Percentiles rank a stretch among this genome's conserved stretches.
These are phyloP conservation scores for Caryopteris hybrid DNA, from an alignment of 305 asterid genomes.

Conservation along the genomic window DNA sequence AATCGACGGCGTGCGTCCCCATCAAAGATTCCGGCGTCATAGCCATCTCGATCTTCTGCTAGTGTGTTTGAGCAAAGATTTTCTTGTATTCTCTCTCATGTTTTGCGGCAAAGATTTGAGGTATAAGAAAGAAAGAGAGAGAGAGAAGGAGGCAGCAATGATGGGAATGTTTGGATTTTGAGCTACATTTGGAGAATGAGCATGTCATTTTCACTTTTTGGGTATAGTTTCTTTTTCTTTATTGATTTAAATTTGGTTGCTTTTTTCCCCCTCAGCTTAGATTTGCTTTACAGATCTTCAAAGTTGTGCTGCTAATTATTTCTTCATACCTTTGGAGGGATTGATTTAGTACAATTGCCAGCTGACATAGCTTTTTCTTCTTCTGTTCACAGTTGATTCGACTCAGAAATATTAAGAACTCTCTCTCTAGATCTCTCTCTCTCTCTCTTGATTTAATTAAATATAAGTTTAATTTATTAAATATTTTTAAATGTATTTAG, in stretches of 20 bases:
- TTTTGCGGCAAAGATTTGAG: not conserved
- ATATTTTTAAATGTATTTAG: no score
- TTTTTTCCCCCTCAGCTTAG: conserved; percentile 8
- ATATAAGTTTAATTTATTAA: no score
- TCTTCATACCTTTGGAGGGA: conserved; percentile 20
- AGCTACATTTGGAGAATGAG: conserved; percentile 40
- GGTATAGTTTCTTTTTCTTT: not conserved
- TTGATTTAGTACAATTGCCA: conserved; percentile 39
- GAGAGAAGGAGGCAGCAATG: conserved; percentile 61
- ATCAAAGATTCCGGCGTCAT: conserved; percentile 38
- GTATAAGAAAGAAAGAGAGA: conserved; percentile 12
- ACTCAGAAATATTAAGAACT: no score
- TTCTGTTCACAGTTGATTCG: not conserved
- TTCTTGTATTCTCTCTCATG: not conserved
- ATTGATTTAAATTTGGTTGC: conserved; percentile 12
- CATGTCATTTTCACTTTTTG: conserved; percentile 36
- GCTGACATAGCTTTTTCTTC: conserved; percentile 20
- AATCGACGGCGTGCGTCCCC: conserved; percentile 44
- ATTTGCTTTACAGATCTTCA: conserved; percentile 67
- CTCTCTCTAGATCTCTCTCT: no score
- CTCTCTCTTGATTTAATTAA: no score
- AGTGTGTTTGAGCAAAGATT: not conserved
- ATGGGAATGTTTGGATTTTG: conserved; percentile 55
- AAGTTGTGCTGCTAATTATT: conserved; percentile 32
- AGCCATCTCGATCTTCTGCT: conserved; percentile 30